Evolutionary conservation across 306 rosid genomes (phyloP).

Genomic region (Quillaja saponaria): DNA sequence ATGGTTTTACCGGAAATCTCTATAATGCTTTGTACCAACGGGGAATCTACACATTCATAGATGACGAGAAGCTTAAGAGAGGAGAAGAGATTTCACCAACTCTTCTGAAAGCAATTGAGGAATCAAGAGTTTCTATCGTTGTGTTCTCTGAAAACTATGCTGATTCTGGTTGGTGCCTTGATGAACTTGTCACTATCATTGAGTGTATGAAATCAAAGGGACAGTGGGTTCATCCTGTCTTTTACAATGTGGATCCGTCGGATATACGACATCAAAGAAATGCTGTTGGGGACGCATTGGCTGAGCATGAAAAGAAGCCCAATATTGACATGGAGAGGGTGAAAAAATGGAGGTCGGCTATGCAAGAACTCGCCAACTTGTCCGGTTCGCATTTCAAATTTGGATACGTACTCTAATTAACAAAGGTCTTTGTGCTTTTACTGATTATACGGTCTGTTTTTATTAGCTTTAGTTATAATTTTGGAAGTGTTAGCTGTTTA

Average conservation of each 20-base stretch:
- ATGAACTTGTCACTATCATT: slow-evolving; percentile 40
- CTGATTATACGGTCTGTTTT: too few relatives aligned
- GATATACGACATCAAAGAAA: slow-evolving; percentile 36
- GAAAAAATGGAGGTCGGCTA: neutral
- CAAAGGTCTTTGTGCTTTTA: neutral
- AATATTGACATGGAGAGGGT: neutral
- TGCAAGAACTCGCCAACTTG: neutral
- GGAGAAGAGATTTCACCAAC: slow-evolving; percentile 35
- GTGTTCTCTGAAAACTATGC: slow-evolving; percentile 48
- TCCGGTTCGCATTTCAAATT: neutral
- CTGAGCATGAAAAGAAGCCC: slow-evolving; percentile 28
- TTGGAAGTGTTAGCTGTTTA: too few relatives aligned
- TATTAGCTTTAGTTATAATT: too few relatives aligned
- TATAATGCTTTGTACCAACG: slow-evolving; percentile 34
- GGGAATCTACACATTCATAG: slow-evolving; percentile 40
- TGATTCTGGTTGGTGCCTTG: slow-evolving; percentile 43
- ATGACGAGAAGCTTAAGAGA: slow-evolving; percentile 29
- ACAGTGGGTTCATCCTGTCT: slow-evolving; percentile 44
- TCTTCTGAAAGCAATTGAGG: slow-evolving; percentile 43
- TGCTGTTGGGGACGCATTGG: slow-evolving; percentile 21
- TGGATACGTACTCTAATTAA: neutral
- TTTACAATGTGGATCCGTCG: slow-evolving; percentile 47
- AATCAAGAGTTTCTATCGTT: slow-evolving; percentile 46
- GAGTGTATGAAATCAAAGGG: slow-evolving; percentile 30
- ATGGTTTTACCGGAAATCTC: slow-evolving; percentile 37